Evolutionary conservation across 2,329 filamentous ascomycete genomes (phyloP), one percentile per base, ranked within the genome.

Genomic region (Arthrobotrys pseudoclavata): DNA sequence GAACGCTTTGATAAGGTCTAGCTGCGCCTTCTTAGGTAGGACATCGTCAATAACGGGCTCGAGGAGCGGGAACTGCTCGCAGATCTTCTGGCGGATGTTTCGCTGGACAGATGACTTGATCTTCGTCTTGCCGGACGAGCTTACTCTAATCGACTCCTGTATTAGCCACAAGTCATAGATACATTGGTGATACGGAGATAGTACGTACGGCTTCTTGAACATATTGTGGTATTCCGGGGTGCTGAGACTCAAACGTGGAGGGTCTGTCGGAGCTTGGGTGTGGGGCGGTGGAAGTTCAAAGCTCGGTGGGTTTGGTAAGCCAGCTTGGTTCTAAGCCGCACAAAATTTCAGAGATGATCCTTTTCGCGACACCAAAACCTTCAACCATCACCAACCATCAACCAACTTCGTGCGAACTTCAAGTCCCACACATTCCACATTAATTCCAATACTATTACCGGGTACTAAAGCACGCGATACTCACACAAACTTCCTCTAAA

Each of bases 101-200:
- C 96, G 92, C 86, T 97, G 94, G 70, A 93, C 93, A 24, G 94
- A 97, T 80, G 95, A 97, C 86, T 98, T 99, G 85, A 98, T 93
- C 87, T 98, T 98, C 81, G 94, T 93, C 86, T 96, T 97, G 70
- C 80, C 91, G 80, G 91, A 89, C 26, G 91, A 86, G 82, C 90
- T 86, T 84, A 97, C 90, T 80, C 92, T 95, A 82, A 80, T 52
- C 9, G 15, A 50, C 29, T 37, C 24, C 18, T 13, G 9, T 7
- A n/a, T 76, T 60, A 76, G 64, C 64, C 55, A n/a, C 18, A 10
- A 60, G 22, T 42, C 40, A 40, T n/a, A 74, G 20, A 37, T 47
- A 42, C 29, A 55, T 20, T 60, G 31, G 42, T 53, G 18, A 62
- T 9, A 4, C n/a, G 45, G 52, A 29, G 50, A 42, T 26, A 37